Base-by-base conservation (phyloP, 2,329 filamentous ascomycete species). In the Cercospora sojina region DNA sequence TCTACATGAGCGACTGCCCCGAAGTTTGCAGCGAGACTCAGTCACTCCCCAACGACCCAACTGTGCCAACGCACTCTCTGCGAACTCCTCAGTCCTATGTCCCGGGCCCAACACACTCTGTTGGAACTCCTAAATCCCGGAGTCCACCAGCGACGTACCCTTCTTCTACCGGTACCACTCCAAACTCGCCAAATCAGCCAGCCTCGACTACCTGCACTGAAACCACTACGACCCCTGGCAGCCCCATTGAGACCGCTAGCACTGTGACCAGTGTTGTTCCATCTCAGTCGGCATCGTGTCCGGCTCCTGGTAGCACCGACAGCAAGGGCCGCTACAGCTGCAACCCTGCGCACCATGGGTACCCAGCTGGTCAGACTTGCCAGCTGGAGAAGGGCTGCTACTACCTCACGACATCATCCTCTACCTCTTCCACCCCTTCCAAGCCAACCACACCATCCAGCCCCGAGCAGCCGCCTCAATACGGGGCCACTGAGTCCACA, bases 311-410 rank as follows among this genome's bases (percentile, higher is more conserved):
- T n/a, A 41, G 43, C 18, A 31, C 49, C 10, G 25, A 65, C 57
- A 59, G 57, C 16, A 18, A 18, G 47, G 64, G 64, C 31, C 64
- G 35, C 20, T 65, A 65, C 58, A 43, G 29, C 32, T 65, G 64
- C 43, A 65, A 65, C 38, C 64, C 64, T 38, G 64, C 63, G 2
- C 63, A 65, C 32, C 47, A 55, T n/a, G n/a, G n/a, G 18, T 65
- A 65, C 32, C 63, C 63, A n/a, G 47, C 47, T 16, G 63, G 63
- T 2, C 63, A 65, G 35, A 65, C 49, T 23, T 65, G 63, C 47
- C 32, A 18, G 23, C 23, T 47, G 13, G 23, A 31, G 29, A 61
- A 61, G 18, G 63, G 63, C 10, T 65, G 63, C 58, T 59, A 59
- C 16, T 51, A 60, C 38, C 63, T 65, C 25, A 61, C 29, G 47